Evolutionary conservation across 2,329 filamentous ascomycete genomes (phyloP).

Genomic region (Diaporthe humulicola): DNA sequence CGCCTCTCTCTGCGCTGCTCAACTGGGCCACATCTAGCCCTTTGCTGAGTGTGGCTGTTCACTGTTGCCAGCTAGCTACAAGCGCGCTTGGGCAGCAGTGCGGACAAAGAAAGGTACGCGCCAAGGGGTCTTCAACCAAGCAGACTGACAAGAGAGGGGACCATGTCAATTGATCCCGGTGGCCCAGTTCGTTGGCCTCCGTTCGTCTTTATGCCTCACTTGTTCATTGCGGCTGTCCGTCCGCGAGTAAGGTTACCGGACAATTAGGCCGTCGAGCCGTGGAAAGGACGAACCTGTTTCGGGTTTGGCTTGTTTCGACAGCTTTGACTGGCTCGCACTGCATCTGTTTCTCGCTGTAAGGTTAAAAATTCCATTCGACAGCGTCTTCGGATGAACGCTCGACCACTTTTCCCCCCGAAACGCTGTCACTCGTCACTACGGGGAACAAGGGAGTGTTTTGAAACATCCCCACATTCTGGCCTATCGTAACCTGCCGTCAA

Average conservation of each 20-base stretch:
- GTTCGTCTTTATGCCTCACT: neutral
- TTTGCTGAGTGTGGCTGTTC: neutral
- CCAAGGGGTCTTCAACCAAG: too few relatives aligned
- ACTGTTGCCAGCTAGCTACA: neutral
- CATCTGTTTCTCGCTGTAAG: conserved; percentile 8
- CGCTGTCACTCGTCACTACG: conserved; percentile 3
- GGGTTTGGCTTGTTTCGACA: conserved; percentile 19
- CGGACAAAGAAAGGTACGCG: neutral
- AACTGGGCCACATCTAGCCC: neutral
- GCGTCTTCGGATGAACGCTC: conserved; percentile 30
- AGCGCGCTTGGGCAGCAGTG: neutral
- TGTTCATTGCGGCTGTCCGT: neutral
- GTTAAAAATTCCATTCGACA: conserved; percentile 17
- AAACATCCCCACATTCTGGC: conserved; percentile 23
- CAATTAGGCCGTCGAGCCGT: conserved; percentile 16
- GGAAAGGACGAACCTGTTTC: conserved; percentile 22
- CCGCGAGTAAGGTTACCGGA: neutral
- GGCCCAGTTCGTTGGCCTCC: neutral
- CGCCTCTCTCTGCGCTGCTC: neutral
- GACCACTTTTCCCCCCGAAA: conserved; percentile 6
- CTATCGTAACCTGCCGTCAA: conserved; percentile 28
- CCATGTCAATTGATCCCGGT: neutral
- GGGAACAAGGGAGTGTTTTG: conserved; percentile 26
- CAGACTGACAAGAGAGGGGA: neutral
- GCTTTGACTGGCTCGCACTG: conserved; percentile 23